Evolutionary conservation across 192 early-diverging fungal genomes (phyloP), one percentile per base, ranked within the genome.

Genomic region (Backusella tarrabulga): DNA sequence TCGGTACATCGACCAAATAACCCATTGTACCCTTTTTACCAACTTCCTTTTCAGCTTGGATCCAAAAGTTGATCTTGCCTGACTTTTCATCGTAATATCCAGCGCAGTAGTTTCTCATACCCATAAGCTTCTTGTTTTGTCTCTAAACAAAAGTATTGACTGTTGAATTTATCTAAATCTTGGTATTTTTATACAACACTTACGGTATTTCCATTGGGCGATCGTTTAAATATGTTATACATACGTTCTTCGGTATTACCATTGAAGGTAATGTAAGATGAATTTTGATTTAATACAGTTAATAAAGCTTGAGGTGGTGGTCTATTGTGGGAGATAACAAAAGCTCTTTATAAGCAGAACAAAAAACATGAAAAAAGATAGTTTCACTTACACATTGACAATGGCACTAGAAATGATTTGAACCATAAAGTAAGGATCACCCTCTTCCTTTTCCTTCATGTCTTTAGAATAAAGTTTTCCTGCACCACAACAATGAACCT

Each of bases 331-430:
- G 6, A 4, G 12, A 14, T 63, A 3, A 56, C 21, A 56, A 56
- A 6, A 21, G 52, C 29, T 9, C 4, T 23, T 29, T 63, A 63
- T 63, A 29, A 26, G 26, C 6, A 9, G 11, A 63, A 12, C 12
- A 2, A 26, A 9, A 23, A 11, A 63, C 0, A 32, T 32, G 32
- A 6, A 26, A 14, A 63, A 11, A 63, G 2, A 12, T 4, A 14
- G 1, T 26, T 12, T 12, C 34, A 75, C 50, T 46, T 78, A 83
- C 73, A 90, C 81, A 84, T 94, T 94, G 79, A 92, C 89, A 80
- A 96, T 96, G 38, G 93, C 94, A 52, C 88, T 90, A 9, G 94
- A 94, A 34, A 94, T 85, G 34, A 96, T 86, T 84, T 96, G 93
- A 40, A 88, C 85, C 94, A 96, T 96, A 67, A 89, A 85, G 29